phyloP scores from a whole-genome alignment of 2,329 filamentous ascomycete species.

The Fusarium sp. region DNA sequence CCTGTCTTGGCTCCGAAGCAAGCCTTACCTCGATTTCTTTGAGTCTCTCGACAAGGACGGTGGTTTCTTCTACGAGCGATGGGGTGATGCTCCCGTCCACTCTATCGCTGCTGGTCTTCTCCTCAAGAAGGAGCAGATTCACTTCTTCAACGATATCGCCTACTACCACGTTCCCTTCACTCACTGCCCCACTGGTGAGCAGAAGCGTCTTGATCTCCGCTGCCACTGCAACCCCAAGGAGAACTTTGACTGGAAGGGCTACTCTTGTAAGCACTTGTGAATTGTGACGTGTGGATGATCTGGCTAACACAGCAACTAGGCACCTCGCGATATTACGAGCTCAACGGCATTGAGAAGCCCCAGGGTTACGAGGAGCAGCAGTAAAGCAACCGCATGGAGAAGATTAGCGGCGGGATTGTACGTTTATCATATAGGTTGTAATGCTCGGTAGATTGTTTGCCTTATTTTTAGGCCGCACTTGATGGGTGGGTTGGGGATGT shows the following conservation, averaged over 20 bases:
- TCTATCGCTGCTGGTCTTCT: slow-evolving; percentile 93
- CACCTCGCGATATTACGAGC: slow-evolving; percentile 86
- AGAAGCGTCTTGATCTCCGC: slow-evolving; percentile 84
- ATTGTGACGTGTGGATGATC: background rate
- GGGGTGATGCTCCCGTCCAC: slow-evolving; percentile 97
- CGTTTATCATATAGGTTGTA: slow-evolving; percentile 39
- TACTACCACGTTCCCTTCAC: slow-evolving; percentile 99
- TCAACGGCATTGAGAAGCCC: slow-evolving; percentile 85
- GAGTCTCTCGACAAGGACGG: slow-evolving; percentile 88
- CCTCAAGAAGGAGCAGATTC: slow-evolving; percentile 91
- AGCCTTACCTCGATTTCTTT: slow-evolving; percentile 92
- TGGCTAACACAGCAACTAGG: slow-evolving; percentile 43
- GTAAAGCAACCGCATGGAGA: slow-evolving; percentile 46
- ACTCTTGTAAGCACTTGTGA: slow-evolving; percentile 79
- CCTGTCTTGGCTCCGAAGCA: slow-evolving; percentile 90
- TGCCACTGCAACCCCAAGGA: slow-evolving; percentile 96
- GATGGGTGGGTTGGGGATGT: slow-evolving; percentile 37
- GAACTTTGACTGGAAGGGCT: slow-evolving; percentile 99
- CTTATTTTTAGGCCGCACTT: slow-evolving; percentile 34
- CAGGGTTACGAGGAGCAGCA: slow-evolving; percentile 83
- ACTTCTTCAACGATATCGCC: slow-evolving; percentile 99
- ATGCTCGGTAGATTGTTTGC: slow-evolving; percentile 38
- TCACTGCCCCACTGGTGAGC: slow-evolving; percentile 93
- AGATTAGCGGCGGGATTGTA: slow-evolving; percentile 28
- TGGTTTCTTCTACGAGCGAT: slow-evolving; percentile 99